Conservation (phyloP, 2,329 filamentous ascomycete species). For the Fusarium devonianum region DNA sequence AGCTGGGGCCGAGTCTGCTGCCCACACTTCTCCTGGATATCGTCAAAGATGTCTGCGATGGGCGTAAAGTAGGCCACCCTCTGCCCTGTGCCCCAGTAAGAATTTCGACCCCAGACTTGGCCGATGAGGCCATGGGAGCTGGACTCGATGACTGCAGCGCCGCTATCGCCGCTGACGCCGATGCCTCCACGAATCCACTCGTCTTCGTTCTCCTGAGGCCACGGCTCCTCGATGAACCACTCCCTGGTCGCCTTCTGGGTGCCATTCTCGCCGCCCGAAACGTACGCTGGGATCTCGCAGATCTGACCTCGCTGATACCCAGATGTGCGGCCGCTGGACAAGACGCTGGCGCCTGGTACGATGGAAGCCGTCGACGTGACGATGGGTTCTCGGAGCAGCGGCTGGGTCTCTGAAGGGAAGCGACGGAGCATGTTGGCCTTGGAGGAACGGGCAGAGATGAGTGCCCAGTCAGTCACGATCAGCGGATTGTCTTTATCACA, state of each 20-base stretch:
- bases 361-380: constrained; percentile 44
- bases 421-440: constrained; percentile 53
- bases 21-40: constrained; percentile 54
- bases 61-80: constrained; percentile 54
- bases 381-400: constrained; percentile 43
- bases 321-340: constrained; percentile 54
- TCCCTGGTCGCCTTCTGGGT: constrained; percentile 53
- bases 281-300: constrained; percentile 53
- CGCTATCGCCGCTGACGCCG: constrained; percentile 54
- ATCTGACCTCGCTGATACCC: constrained; percentile 52
- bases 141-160: constrained; percentile 53
- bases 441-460: constrained; percentile 46
- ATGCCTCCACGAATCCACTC: constrained; percentile 56
- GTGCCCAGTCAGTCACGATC: constrained; percentile 54
- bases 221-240: constrained; percentile 55
- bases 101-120: constrained; percentile 55
- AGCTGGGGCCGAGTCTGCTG: constrained; percentile 50
- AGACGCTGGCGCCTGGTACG: constrained; percentile 47
- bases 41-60: constrained; percentile 53
- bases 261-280: constrained; percentile 49
- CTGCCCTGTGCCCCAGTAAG: constrained; percentile 52
- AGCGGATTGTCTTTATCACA: constrained; percentile 50
- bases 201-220: constrained; percentile 49
- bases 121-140: constrained; percentile 50
- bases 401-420: constrained; percentile 48